A percentile compares a stretch with the other conserved stretches of the same genome.
Conservation (phyloP, 179 eudicot genomes). For the Pouteria campechiana region DNA sequence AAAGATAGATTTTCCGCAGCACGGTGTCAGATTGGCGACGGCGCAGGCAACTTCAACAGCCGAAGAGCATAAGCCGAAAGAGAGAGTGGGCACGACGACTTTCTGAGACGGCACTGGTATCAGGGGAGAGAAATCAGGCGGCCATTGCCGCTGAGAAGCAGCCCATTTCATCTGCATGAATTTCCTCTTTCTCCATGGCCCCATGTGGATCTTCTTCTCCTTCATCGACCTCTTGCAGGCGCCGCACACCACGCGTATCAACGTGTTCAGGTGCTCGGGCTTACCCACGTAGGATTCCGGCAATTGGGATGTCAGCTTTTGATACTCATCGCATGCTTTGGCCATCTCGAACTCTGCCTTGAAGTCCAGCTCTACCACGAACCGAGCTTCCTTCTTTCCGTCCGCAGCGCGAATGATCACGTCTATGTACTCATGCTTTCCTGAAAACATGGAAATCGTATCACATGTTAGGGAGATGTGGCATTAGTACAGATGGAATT, state of each 20-base stretch:
- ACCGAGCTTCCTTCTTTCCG: conserved; percentile 5
- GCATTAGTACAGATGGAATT: too few relatives aligned
- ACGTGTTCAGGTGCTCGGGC: conserved; percentile 16
- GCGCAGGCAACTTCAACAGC: too few relatives aligned
- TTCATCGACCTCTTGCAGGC: conserved; percentile 18
- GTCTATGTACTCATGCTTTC: conserved; percentile 17
- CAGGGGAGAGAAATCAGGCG: too few relatives aligned
- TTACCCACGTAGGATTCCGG: conserved; percentile 15
- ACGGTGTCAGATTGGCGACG: too few relatives aligned
- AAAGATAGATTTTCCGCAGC: too few relatives aligned
- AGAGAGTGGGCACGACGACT: too few relatives aligned
- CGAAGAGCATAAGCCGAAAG: too few relatives aligned
- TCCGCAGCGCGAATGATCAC: conserved; percentile 7
- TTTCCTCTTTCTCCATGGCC: conserved; percentile 17
- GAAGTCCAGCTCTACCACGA: conserved; percentile 14
- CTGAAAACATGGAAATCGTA: too few relatives aligned
- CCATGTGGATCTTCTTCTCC: conserved; percentile 17
- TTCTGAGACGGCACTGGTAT: too few relatives aligned
- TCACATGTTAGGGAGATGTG: too few relatives aligned
- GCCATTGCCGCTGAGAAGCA: too few relatives aligned
- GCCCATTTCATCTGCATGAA: conserved; percentile 29
- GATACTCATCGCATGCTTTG: conserved; percentile 18
- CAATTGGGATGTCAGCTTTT: not conserved
- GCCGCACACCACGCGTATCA: conserved; percentile 12
- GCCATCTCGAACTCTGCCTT: conserved; percentile 21